Percentiles rank a stretch among this genome's conserved stretches.
Conservation (phyloP, 2,329 filamentous ascomycete genomes). For the Esteya vermicola region DNA sequence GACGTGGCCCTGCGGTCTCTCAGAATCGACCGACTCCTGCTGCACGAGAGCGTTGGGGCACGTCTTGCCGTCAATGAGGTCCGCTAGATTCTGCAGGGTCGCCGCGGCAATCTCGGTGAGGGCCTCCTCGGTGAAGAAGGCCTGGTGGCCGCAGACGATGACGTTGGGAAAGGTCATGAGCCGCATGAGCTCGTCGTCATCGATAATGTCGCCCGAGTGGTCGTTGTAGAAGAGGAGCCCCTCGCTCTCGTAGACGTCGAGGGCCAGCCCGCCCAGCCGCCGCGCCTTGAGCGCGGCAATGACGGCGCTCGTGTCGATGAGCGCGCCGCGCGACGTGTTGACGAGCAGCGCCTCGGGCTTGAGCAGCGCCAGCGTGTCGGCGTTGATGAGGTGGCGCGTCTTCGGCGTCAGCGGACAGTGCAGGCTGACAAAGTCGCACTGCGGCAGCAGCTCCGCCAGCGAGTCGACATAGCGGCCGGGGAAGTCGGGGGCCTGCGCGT, state of each 20-base stretch:
- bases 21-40: constrained; percentile 5
- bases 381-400: constrained; percentile 48
- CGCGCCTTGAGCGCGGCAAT: constrained; percentile 45
- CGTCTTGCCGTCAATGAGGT: constrained; percentile 21
- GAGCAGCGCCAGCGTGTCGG: constrained; percentile 35
- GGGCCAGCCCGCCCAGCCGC: constrained; percentile 45
- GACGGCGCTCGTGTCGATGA: constrained; percentile 46
- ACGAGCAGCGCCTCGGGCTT: constrained; percentile 47
- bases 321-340: constrained; percentile 53
- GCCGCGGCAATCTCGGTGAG: constrained; percentile 47
- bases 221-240: constrained; percentile 51
- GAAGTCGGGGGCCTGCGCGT: constrained; percentile 24
- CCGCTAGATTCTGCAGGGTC: constrained; percentile 41
- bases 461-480: constrained; percentile 37
- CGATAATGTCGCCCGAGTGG: constrained; percentile 48
- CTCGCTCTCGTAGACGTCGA: constrained; percentile 58
- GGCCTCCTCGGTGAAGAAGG: constrained; percentile 54
- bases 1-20: constrained; percentile 4
- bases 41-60: constrained; percentile 25
- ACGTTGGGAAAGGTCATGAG: constrained; percentile 57
- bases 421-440: constrained; percentile 47
- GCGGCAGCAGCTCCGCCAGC: constrained; percentile 25
- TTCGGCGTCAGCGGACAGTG: constrained; percentile 50
- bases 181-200: constrained; percentile 52
- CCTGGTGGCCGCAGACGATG: constrained; percentile 52